Base-by-base conservation (phyloP, 139 green algal genomes). In the Coelastrella sp. region DNA sequence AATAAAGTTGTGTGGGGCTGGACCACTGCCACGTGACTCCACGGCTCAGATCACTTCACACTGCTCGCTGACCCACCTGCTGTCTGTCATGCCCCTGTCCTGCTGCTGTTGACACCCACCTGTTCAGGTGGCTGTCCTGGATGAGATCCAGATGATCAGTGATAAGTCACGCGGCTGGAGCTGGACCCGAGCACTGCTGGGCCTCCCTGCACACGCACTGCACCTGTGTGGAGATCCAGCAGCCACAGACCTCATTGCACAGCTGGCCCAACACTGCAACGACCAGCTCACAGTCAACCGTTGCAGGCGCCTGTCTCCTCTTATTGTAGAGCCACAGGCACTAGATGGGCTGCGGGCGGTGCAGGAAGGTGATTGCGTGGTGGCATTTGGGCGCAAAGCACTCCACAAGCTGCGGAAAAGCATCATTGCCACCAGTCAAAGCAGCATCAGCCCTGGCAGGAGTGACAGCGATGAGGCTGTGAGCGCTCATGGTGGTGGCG, bases 121-220 rank as follows among this genome's bases (percentile, higher is more conserved):
- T 70, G n/a, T 25, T 56, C 35, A 99, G n/a, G 96, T 99, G 68
- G 97, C 96, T 8, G 95, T 99, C 20, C 95, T 99, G 49, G 98
- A 99, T 85, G 98, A 99, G 84, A 97, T 99, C 65, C 95, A 98
- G 92, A 95, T 99, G 94, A 95, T 99, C 60, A 96, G 93, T 6
- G 97, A 99, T 90, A 87, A 95, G 58, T n/a, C 88, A 8, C 92
- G 98, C 0, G 98, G 98, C 12, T 99, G 95, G 94, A 97, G 96
- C 8, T 99, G 97, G 97, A 99, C 87, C 4, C 65, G 97, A 0
- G 97, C 97, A 1, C 90, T 99, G 57, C 94, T 97, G 86, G 97
- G 97, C 0, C 24, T 98, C 68, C 92, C 96, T 4, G 96, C 97
- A 12, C 89, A 92, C 11, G 95, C 99, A 89, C 91, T 99, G 49